Base-by-base conservation (phyloP, 148 eudicot genomes). In the Polygonum aviculare region DNA sequence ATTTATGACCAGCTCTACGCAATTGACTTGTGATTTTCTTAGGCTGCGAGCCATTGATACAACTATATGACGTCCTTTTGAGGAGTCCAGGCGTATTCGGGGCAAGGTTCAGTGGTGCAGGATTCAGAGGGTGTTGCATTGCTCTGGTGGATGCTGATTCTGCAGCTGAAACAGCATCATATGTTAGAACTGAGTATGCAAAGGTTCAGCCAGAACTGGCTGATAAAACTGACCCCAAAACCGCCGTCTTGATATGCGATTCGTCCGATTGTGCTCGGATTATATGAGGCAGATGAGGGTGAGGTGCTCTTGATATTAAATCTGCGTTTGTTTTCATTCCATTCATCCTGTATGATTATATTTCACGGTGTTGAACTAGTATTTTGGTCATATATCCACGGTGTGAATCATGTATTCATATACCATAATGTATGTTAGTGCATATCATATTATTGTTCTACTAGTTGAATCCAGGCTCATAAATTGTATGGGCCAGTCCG, bases 21-120 rank as follows among this genome's bases (percentile, higher is more conserved):
- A 14, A 63, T 63, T 63, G 40, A 12, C 44, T 36, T 67, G 44
- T 40, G 16, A 33, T 59, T 14, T n/a, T 21, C 80, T 72, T 85
- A 92, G 98, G 96, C 49, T 93, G 98, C 57, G 89, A 89, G 75
- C 97, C 99, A 75, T 85, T 96, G 45, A 96, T 91, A 76, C 93
- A 91, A 80, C 84, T 96, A 8, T 90, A 91, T 15, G 90, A 96
- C 87, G 82, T 91, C 38, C 94, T 96, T 79, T 11, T 88, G 47
- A 87, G 78, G 79, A 93, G 95, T 76, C 99, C 93, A 0, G 98
- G 97, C 2, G 89, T 96, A 2, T 84, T 77, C 31, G 99, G 99
- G 69, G 94, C 98, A 21, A 86, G 99, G 72, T 96, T 96, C 78
- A 96, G 99, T 71, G 98, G 99, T 26, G 99, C 99, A 62, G 99